A percentile compares a stretch with the other conserved stretches of the same genome.
Evolutionary conservation across 371 early-diverging fungal species (phyloP).

Genomic region (Mucor racemosus): DNA sequence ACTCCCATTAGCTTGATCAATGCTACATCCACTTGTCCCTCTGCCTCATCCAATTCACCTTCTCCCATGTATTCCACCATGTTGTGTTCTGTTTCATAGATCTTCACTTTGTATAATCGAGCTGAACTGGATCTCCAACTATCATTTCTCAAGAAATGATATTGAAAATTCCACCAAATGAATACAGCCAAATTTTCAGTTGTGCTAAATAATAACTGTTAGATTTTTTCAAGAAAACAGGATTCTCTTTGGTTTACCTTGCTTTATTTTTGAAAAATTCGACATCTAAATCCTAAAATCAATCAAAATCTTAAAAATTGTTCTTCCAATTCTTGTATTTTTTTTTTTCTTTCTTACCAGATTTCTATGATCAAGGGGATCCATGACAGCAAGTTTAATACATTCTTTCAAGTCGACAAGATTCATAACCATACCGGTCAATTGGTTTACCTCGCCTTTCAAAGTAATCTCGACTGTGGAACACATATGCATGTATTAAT

Average conservation of each 20-base stretch:
- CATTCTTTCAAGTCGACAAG: slow-evolving; percentile 79
- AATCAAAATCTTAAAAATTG: neutral
- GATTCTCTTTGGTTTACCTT: slow-evolving; percentile 16
- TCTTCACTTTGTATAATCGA: slow-evolving; percentile 64
- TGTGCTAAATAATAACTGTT: slow-evolving; percentile 58
- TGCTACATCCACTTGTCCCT: slow-evolving; percentile 21
- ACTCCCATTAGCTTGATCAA: slow-evolving; percentile 22
- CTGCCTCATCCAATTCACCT: slow-evolving; percentile 27
- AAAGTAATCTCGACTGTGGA: slow-evolving; percentile 64
- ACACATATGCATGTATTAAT: neutral
- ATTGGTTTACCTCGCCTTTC: slow-evolving; percentile 72
- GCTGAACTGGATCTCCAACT: slow-evolving; percentile 30
- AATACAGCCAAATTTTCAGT: slow-evolving; percentile 89
- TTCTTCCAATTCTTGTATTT: neutral
- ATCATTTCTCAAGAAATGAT: slow-evolving; percentile 45
- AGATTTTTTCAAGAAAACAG: neutral
- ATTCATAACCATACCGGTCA: slow-evolving; percentile 91
- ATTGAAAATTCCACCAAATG: slow-evolving; percentile 74
- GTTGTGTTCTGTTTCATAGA: slow-evolving; percentile 80
- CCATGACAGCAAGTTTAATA: slow-evolving; percentile 73
- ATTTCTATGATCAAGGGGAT: slow-evolving; percentile 86
- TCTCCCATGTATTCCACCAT: slow-evolving; percentile 79
- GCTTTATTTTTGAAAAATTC: slow-evolving; percentile 69
- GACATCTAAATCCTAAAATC: slow-evolving; percentile 75
- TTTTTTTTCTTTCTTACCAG: slow-evolving; percentile 50